Evolutionary conservation across 306 rosid genomes (phyloP), one percentile per base, ranked within the genome.

Genomic region (Vigna unguiculata): DNA sequence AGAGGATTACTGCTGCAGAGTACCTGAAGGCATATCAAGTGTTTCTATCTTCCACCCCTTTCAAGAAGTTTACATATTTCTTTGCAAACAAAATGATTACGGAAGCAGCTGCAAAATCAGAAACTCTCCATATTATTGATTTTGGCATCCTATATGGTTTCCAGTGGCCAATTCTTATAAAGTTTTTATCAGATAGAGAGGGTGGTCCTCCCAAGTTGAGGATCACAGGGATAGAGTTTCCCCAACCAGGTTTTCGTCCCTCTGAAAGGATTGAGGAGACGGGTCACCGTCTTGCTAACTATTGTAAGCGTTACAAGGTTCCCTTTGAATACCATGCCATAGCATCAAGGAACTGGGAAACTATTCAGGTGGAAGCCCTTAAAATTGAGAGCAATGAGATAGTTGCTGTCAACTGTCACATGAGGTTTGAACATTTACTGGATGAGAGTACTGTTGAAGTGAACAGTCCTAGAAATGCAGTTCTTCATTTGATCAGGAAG

Each of bases 101-200:
- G 53, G 67, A 77, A 38, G 74, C 69, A 16, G 89, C 96, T 69
- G 79, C 83, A 69, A 86, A 91, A 62, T 86, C 87, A 4, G 71
- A 77, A 45, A 45, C 71, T 1, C 84, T 91, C 54, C 98, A 93
- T 60, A 76, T 90, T 41, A 84, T 93, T 43, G 98, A 93, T 79
- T 93, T 90, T 46, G 98, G 98, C 48, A 93, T 93, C 85, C 86
- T 79, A 0, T 87, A 90, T 73, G 98, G 98, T 61, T 93, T 90
- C 60, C 98, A 89, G 21, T 93, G 96, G 96, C 98, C 98, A 24
- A 79, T 83, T 7, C 88, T 93, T 32, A 89, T 91, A 8, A 84
- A 86, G 24, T 61, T 74, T 51, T 89, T 93, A 28, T 87, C 95
- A 30, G 58, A 58, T 30, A 85, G 91, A 66, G 20, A 73, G 2